A percentile compares a stretch with the other conserved stretches of the same genome.
Conservation (phyloP, 768 basidiomycete genomes). For the Calocybe gangraenosa region DNA sequence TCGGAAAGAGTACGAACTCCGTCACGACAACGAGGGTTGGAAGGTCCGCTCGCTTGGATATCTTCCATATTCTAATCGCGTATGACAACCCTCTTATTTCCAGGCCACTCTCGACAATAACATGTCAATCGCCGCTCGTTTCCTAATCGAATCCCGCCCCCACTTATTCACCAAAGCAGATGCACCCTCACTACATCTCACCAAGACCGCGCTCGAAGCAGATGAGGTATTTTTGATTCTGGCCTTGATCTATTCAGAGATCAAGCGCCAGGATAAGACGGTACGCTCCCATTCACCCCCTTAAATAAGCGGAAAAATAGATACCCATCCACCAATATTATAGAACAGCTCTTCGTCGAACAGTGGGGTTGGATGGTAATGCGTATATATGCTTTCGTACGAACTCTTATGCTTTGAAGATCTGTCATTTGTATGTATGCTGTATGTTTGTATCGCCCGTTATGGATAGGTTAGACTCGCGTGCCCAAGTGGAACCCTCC, state of each 20-base stretch:
- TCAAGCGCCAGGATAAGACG: conserved; percentile 30
- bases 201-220: conserved; percentile 33
- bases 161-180: conserved; percentile 42
- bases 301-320: too few relatives aligned
- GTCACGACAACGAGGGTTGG: conserved; percentile 43
- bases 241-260: conserved; percentile 31
- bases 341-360: conserved; percentile 19
- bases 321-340: background rate
- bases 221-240: conserved; percentile 37
- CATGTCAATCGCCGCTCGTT: conserved; percentile 31
- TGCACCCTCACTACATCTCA: conserved; percentile 35
- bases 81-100: conserved; percentile 4
- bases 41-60: conserved; percentile 28
- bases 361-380: conserved; percentile 9
- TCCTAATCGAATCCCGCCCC: conserved; percentile 43
- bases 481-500: too few relatives aligned
- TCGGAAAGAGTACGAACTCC: conserved; percentile 40
- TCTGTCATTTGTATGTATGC: too few relatives aligned
- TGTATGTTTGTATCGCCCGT: too few relatives aligned
- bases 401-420: too few relatives aligned
- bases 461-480: too few relatives aligned
- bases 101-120: conserved; percentile 21
- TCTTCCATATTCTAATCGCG: background rate
- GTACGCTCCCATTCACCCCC: conserved; percentile 13
- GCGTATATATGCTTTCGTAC: too few relatives aligned